Percentiles rank a stretch among this genome's conserved stretches.
phyloP scores from a whole-genome alignment of 805 yeast species.

The Teunomyces atbi region DNA sequence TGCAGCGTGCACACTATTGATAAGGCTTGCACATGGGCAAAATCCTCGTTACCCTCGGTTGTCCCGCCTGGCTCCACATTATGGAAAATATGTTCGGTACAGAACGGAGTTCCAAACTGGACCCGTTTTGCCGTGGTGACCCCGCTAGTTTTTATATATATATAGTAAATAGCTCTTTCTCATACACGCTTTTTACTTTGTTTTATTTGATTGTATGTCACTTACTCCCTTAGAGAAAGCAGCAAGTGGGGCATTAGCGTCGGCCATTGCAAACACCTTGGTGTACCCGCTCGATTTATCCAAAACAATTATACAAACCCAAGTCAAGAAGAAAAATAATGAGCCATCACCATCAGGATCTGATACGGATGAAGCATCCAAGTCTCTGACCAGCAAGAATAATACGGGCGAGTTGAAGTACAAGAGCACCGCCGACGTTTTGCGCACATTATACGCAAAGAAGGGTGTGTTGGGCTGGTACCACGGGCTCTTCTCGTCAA shows the following conservation, averaged over 20 bases:
- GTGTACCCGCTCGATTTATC: slow-evolving; percentile 81
- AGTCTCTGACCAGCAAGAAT: slow-evolving; percentile 5
- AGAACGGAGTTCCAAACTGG: background rate
- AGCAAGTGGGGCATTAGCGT: slow-evolving; percentile 78
- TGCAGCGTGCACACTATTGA: background rate
- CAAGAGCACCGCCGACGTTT: slow-evolving; percentile 60
- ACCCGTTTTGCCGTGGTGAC: slow-evolving; percentile 2
- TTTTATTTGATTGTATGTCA: slow-evolving; percentile 47
- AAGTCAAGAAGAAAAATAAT: slow-evolving; percentile 31
- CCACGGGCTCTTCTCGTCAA: slow-evolving; percentile 65
- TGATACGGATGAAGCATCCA: slow-evolving; percentile 5
- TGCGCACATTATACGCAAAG: slow-evolving; percentile 52
- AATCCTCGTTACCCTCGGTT: background rate
- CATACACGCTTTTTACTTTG: background rate
- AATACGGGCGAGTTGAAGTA: slow-evolving; percentile 36
- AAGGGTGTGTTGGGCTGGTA: slow-evolving; percentile 71
- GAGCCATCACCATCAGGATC: slow-evolving; percentile 6
- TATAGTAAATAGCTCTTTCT: background rate
- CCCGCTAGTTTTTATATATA: background rate
- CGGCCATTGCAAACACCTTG: slow-evolving; percentile 71
- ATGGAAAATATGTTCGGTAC: background rate
- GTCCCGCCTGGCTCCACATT: slow-evolving; percentile 2
- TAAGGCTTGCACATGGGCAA: slow-evolving; percentile 1
- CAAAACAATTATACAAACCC: slow-evolving; percentile 76
- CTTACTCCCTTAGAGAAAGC: slow-evolving; percentile 76